Conservation (phyloP, 495 filamentous ascomycete genomes). For the Neurospora tetraspora region DNA sequence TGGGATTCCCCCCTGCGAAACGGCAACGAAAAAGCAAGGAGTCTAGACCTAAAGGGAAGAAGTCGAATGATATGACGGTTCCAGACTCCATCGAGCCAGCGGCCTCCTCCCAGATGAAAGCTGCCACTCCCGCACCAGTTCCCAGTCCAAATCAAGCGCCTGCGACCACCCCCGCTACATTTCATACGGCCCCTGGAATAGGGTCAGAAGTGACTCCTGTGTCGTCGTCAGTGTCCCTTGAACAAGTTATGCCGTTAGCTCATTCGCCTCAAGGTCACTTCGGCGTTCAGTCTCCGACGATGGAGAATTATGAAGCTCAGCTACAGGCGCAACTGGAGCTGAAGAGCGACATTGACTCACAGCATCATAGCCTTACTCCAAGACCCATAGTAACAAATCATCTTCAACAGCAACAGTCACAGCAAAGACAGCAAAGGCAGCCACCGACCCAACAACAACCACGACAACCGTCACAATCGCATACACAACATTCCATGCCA, state of each 20-base stretch:
- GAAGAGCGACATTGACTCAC: constrained; percentile 13
- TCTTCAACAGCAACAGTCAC: constrained; percentile 15
- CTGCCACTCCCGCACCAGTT: not conserved
- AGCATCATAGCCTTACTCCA: not conserved
- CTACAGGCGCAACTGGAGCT: constrained; percentile 24
- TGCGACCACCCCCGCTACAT: not conserved
- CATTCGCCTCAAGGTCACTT: constrained; percentile 16
- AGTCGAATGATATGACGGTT: not conserved
- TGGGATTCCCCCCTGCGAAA: constrained; percentile 12
- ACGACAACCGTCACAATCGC: constrained; percentile 7
- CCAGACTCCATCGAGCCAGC: not conserved
- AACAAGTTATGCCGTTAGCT: constrained; percentile 8
- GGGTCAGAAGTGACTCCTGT: not conserved
- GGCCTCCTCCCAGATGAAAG: not conserved
- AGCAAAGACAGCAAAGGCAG: constrained; percentile 17
- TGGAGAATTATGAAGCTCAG: constrained; percentile 24
- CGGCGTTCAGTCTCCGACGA: constrained; percentile 22
- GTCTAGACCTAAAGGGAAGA: constrained; percentile 2
- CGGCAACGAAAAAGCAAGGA: constrained; percentile 18
- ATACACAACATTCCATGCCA: constrained; percentile 8
- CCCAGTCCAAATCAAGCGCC: not conserved
- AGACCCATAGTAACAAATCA: constrained; percentile 9
- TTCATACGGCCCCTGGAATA: not conserved
- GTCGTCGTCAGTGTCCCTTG: constrained; percentile 4
- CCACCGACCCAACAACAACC: constrained; percentile 9